Percentiles rank a stretch among this genome's conserved stretches.
phyloP scores from a whole-genome alignment of 805 yeast species.

The Starmerella ratchasimensis region DNA sequence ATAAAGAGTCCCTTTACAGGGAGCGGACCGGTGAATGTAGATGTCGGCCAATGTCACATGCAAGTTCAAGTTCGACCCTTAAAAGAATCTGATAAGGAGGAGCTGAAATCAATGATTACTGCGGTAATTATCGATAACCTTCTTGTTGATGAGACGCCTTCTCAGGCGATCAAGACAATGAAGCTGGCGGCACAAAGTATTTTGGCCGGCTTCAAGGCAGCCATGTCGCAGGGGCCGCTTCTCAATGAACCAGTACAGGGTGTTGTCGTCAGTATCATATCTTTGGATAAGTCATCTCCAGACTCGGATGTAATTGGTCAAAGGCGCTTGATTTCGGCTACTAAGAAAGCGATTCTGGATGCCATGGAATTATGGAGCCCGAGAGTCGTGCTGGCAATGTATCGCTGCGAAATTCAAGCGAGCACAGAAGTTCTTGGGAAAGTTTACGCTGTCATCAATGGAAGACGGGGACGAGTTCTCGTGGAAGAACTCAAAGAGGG shows the following conservation, averaged over 20 bases:
- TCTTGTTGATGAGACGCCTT: conserved; percentile 12
- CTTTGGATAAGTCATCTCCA: conserved; percentile 21
- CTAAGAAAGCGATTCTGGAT: conserved; percentile 59
- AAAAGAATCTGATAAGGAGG: conserved; percentile 13
- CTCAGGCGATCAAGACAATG: not conserved
- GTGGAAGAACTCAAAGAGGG: conserved; percentile 97
- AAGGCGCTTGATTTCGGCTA: conserved; percentile 57
- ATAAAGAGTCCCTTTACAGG: conserved; percentile 38
- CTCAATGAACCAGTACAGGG: conserved; percentile 83
- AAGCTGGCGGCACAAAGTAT: conserved; percentile 29
- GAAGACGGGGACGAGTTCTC: conserved; percentile 68
- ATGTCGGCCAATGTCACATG: conserved; percentile 28
- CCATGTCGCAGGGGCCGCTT: conserved; percentile 74
- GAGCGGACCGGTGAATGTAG: conserved; percentile 27
- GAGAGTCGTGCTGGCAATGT: conserved; percentile 81
- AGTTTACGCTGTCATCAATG: conserved; percentile 87
- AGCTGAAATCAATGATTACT: not conserved
- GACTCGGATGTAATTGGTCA: conserved; percentile 24
- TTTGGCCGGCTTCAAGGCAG: conserved; percentile 71
- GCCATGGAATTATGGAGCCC: conserved; percentile 74
- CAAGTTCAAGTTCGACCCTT: conserved; percentile 10
- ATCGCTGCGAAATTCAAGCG: conserved; percentile 89
- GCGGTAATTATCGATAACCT: conserved; percentile 6
- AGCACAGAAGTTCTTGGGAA: conserved; percentile 88
- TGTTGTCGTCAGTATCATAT: conserved; percentile 26